These are phyloP conservation scores for Arthrobotrys musiformis DNA, from an alignment of 2,329 filamentous ascomycete genomes.

Conservation along the genomic window DNA sequence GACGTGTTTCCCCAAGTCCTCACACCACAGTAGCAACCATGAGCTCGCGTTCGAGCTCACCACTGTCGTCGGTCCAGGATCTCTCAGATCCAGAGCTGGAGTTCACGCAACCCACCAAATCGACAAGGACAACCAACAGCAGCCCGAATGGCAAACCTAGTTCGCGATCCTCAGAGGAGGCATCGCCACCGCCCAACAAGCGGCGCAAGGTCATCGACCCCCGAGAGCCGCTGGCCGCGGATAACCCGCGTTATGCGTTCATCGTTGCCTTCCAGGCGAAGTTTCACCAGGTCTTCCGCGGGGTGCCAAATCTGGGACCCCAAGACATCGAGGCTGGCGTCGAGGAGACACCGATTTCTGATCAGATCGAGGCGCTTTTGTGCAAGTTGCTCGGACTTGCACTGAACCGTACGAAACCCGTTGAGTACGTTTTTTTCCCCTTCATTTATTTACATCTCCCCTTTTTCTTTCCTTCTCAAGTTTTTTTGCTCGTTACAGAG, in stretches of 20 bases:
- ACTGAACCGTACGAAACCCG: conserved; percentile 96
- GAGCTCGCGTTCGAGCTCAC: conserved; percentile 54
- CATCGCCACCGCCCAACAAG: conserved; percentile 44
- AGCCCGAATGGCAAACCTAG: conserved; percentile 34
- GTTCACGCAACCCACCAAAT: conserved; percentile 34
- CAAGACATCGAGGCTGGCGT: conserved; percentile 94
- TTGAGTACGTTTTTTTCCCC: conserved; percentile 86
- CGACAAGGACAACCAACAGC: conserved; percentile 25
- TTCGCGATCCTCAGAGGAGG: conserved; percentile 32
- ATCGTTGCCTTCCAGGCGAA: conserved; percentile 97
- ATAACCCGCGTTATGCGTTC: conserved; percentile 68
- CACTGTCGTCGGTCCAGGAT: conserved; percentile 49
- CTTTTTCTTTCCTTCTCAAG: neutral
- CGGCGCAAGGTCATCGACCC: conserved; percentile 50
- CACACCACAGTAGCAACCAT: conserved; percentile 4
- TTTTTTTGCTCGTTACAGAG: neutral
- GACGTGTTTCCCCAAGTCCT: conserved; percentile 31
- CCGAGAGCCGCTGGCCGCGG: conserved; percentile 43
- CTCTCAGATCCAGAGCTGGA: conserved; percentile 53
- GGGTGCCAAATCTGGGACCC: conserved; percentile 86
- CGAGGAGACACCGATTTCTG: conserved; percentile 78
- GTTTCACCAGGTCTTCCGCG: conserved; percentile 89
- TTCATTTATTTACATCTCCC: neutral
- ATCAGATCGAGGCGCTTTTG: conserved; percentile 85
- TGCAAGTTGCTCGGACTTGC: conserved; percentile 89